Evolutionary conservation across 2,329 filamentous ascomycete species (phyloP).

Genomic region (Fusarium euwallaceae): DNA sequence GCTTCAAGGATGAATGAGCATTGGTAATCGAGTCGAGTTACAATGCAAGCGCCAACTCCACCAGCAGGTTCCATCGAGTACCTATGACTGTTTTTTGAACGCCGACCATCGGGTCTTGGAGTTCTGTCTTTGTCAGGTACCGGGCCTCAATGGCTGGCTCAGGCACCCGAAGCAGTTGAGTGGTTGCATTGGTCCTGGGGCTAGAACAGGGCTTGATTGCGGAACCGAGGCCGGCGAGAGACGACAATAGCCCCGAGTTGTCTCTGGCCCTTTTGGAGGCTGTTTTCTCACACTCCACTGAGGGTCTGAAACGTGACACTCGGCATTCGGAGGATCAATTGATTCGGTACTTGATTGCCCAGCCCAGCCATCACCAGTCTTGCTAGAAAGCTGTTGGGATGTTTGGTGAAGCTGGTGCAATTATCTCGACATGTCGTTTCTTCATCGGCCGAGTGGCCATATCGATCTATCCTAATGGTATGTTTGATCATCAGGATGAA

Average conservation of each 20-base stretch:
- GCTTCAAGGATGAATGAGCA: conserved; percentile 15
- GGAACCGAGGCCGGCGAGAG: conserved; percentile 12
- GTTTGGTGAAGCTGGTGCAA: background rate
- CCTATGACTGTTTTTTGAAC: conserved; percentile 22
- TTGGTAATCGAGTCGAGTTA: conserved; percentile 17
- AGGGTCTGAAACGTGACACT: conserved; percentile 4
- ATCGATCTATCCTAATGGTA: conserved; percentile 7
- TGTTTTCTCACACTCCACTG: conserved; percentile 15
- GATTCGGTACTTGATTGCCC: conserved; percentile 1
- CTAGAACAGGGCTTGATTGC: conserved; percentile 9
- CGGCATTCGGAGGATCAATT: conserved; percentile 16
- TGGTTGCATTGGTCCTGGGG: conserved; percentile 21
- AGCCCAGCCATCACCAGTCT: background rate
- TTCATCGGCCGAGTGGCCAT: conserved; percentile 11
- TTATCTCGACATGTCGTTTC: background rate
- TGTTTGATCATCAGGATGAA: conserved; percentile 26
- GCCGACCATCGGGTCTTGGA: conserved; percentile 12
- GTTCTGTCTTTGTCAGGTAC: conserved; percentile 27
- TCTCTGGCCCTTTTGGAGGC: background rate
- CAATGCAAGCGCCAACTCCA: conserved; percentile 9
- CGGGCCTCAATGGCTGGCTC: conserved; percentile 11
- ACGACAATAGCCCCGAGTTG: background rate
- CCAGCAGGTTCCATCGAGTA: conserved; percentile 8
- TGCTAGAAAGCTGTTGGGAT: background rate
- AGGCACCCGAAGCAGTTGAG: conserved; percentile 26